Evolutionary conservation across 108 stramenopile species (phyloP).

Genomic region (Epithemia pelagica): DNA sequence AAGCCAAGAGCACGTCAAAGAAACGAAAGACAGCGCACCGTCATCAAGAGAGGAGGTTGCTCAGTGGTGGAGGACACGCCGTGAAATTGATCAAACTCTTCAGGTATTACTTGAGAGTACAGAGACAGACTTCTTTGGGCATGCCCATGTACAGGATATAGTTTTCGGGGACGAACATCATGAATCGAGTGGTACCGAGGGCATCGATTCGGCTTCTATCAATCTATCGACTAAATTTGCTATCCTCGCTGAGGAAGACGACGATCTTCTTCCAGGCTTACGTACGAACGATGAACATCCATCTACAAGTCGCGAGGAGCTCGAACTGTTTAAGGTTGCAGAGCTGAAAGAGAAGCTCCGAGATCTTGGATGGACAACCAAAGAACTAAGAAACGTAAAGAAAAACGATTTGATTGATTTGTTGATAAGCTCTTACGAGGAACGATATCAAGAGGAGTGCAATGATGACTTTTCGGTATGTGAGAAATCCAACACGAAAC

Average conservation of each 20-base stretch:
- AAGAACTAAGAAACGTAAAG: conserved; percentile 4
- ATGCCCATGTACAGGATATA: neutral
- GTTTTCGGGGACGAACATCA: conserved; percentile 20
- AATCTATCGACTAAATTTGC: conserved; percentile 68
- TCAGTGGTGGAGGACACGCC: conserved; percentile 70
- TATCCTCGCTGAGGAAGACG: conserved; percentile 23
- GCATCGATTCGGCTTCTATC: neutral
- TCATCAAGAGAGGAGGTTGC: conserved; percentile 26
- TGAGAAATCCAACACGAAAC: too few relatives aligned
- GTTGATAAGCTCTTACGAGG: neutral
- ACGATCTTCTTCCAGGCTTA: too few relatives aligned
- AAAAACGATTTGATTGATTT: neutral
- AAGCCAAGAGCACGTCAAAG: conserved; percentile 57
- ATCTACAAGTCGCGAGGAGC: neutral
- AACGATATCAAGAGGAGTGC: neutral
- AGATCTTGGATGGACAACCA: conserved; percentile 8
- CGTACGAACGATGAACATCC: neutral
- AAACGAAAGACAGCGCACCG: conserved; percentile 32
- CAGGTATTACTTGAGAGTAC: conserved; percentile 29
- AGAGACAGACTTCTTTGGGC: conserved; percentile 40
- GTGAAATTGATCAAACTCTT: conserved; percentile 50
- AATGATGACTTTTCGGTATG: too few relatives aligned
- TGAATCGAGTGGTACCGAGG: neutral
- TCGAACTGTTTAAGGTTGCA: neutral
- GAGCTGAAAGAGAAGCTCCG: conserved; percentile 3